These are phyloP conservation scores for Didymella glomerata DNA, from an alignment of 2,329 filamentous ascomycete species.

Conservation along the genomic window DNA sequence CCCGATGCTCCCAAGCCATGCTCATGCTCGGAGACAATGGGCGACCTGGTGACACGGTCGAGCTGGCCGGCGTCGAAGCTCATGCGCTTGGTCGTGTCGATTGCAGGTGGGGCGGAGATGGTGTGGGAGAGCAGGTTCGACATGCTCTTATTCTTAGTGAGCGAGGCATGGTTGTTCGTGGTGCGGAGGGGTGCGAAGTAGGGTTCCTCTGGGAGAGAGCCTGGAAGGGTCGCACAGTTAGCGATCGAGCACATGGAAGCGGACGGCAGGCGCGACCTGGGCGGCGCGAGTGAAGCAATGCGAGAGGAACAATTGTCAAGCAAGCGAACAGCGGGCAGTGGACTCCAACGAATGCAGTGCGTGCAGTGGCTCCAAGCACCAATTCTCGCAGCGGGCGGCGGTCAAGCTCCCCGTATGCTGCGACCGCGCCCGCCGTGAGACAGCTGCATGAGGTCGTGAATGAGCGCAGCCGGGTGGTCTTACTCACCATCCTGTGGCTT, in stretches of 20 bases:
- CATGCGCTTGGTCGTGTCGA: slow-evolving; percentile 71
- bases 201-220: slow-evolving; percentile 47
- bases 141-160: slow-evolving; percentile 60
- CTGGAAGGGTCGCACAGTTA: slow-evolving; percentile 42
- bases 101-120: slow-evolving; percentile 47
- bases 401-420: slow-evolving; percentile 8
- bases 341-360: neutral
- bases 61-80: slow-evolving; percentile 77
- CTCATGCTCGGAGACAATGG: slow-evolving; percentile 85
- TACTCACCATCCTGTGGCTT: slow-evolving; percentile 25
- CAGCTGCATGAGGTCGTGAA: slow-evolving; percentile 15
- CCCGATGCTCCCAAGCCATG: slow-evolving; percentile 86
- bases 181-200: slow-evolving; percentile 36
- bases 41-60: slow-evolving; percentile 78
- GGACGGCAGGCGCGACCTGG: slow-evolving; percentile 4
- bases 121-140: slow-evolving; percentile 56
- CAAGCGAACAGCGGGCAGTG: neutral
- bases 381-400: slow-evolving; percentile 2
- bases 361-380: slow-evolving; percentile 8
- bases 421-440: slow-evolving; percentile 6
- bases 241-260: slow-evolving; percentile 34
- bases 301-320: slow-evolving; percentile 2
- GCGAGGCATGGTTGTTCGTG: slow-evolving; percentile 44
- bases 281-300: neutral
- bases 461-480: slow-evolving; percentile 4